Conservation (phyloP, 108 stramenopile genomes). For the Craspedostauros australis region DNA sequence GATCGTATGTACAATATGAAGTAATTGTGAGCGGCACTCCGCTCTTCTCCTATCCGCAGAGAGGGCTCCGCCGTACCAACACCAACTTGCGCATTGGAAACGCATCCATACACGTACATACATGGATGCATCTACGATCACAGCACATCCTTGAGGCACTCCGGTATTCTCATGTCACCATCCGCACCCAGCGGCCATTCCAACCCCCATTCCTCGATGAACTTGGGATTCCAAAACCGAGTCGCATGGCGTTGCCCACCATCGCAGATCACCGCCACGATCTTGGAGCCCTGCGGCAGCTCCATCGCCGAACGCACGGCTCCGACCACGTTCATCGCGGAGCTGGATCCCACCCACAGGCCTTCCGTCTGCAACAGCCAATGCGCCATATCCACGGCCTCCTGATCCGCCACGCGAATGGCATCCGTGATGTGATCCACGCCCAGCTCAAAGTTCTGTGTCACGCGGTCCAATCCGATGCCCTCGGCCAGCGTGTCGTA, state of each 20-base stretch:
- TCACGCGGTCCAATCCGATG: constrained; percentile 93
- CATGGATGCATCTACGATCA: neutral
- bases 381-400: constrained; percentile 93
- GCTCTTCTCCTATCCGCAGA: too few species aligned
- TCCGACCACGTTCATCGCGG: constrained; percentile 93
- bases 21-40: too few species aligned
- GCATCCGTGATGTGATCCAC: constrained; percentile 57
- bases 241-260: constrained; percentile 79
- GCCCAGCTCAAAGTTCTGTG: constrained; percentile 79
- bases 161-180: too few species aligned
- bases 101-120: too few species aligned
- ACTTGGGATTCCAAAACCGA: constrained; percentile 86
- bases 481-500: constrained; percentile 96
- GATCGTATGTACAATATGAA: too few species aligned
- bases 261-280: constrained; percentile 94
- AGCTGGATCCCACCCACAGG: constrained; percentile 90
- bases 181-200: constrained; percentile 61
- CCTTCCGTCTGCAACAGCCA: constrained; percentile 85
- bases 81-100: too few species aligned
- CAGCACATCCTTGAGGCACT: constrained; percentile 9
- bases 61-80: too few species aligned
- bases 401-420: constrained; percentile 75
- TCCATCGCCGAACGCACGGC: constrained; percentile 66
- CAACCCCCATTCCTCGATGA: constrained; percentile 63
- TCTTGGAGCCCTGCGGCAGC: constrained; percentile 42